These are phyloP conservation scores for Agrocybe pediades DNA, from an alignment of 768 basidiomycete genomes.

Conservation along the genomic window DNA sequence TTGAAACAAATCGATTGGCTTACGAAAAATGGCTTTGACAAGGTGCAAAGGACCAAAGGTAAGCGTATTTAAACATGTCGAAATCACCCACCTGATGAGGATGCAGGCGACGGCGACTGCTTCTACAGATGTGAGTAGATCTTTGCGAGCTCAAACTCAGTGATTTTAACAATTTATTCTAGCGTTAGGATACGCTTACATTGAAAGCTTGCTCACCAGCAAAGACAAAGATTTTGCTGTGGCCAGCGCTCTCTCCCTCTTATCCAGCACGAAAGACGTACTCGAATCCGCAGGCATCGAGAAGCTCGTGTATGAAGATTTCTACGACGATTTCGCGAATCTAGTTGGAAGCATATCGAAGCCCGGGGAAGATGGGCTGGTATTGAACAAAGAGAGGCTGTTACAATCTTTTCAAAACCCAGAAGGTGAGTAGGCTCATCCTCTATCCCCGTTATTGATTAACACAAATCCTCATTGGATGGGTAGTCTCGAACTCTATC, in stretches of 20 bases:
- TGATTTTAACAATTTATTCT: slow-evolving; percentile 11
- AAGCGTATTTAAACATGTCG: slow-evolving; percentile 17
- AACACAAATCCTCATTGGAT: background rate
- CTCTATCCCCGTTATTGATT: background rate
- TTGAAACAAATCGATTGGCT: slow-evolving; percentile 78
- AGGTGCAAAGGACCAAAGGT: slow-evolving; percentile 74
- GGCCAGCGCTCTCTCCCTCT: slow-evolving; percentile 48
- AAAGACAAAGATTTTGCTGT: slow-evolving; percentile 48
- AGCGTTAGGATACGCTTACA: slow-evolving; percentile 84
- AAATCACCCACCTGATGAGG: background rate
- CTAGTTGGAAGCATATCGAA: slow-evolving; percentile 49
- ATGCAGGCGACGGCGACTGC: slow-evolving; percentile 85
- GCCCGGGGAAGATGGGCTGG: slow-evolving; percentile 33
- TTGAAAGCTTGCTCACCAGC: slow-evolving; percentile 65
- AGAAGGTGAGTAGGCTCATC: slow-evolving; percentile 38
- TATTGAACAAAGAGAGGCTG: slow-evolving; percentile 38
- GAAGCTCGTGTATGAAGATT: slow-evolving; percentile 70
- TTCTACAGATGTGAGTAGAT: slow-evolving; percentile 79
- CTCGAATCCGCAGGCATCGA: slow-evolving; percentile 67
- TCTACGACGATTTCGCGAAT: slow-evolving; percentile 61
- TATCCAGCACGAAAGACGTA: slow-evolving; percentile 49
- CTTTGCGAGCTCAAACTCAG: slow-evolving; percentile 7
- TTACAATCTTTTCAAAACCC: slow-evolving; percentile 55
- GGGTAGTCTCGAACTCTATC: slow-evolving; percentile 66
- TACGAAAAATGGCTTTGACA: slow-evolving; percentile 57